phyloP scores from a whole-genome alignment of 768 basidiomycete species.

The Termitomyces sp. region DNA sequence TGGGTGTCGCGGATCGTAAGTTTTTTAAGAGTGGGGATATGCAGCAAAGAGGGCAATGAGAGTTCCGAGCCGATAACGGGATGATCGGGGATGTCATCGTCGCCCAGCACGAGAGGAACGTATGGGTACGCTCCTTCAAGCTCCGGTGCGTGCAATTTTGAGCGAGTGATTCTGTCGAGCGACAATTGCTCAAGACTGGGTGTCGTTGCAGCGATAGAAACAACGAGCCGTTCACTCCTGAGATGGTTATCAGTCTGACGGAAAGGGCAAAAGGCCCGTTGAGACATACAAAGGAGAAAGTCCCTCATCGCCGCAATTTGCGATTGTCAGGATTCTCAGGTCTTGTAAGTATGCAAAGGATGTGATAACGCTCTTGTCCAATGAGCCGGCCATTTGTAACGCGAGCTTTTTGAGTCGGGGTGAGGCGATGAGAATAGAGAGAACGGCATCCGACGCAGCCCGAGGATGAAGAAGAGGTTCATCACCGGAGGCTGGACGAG shows the following conservation, averaged over 20 bases:
- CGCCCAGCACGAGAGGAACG: conserved; percentile 58
- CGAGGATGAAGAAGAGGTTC: conserved; percentile 17
- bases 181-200: conserved; percentile 51
- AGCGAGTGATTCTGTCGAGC: conserved; percentile 62
- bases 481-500: conserved; percentile 16
- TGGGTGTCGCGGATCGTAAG: conserved; percentile 69
- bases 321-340: conserved; percentile 42
- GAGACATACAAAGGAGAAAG: conserved; percentile 39
- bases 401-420: conserved; percentile 43
- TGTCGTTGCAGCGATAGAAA: conserved; percentile 59
- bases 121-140: conserved; percentile 48
- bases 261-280: neutral
- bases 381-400: conserved; percentile 43
- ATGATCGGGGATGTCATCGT: conserved; percentile 55
- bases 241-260: conserved; percentile 1
- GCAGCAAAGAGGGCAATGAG: conserved; percentile 59
- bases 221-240: conserved; percentile 67
- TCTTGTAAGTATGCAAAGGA: conserved; percentile 40
- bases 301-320: conserved; percentile 39
- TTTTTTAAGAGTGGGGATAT: conserved; percentile 53
- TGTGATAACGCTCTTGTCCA: conserved; percentile 44
- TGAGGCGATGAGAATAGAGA: conserved; percentile 44
- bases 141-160: conserved; percentile 58
- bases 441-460: conserved; percentile 40
- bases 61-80: conserved; percentile 51